phyloP scores from a whole-genome alignment of 768 basidiomycete genomes.

The Russula sp. region DNA sequence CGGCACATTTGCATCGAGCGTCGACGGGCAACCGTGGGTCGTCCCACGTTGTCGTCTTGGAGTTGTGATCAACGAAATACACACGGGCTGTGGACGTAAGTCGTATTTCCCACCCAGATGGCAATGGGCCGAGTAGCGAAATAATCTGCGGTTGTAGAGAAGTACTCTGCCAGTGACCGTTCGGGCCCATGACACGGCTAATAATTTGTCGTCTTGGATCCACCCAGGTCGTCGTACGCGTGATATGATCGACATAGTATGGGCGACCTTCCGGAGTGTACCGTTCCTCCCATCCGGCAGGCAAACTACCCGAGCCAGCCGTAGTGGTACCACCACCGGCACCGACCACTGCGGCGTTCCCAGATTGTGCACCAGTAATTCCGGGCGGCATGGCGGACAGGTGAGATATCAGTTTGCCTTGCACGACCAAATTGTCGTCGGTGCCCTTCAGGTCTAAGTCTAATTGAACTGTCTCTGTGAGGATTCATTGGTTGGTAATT shows the following conservation, averaged over 20 bases:
- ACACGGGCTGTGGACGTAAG: no score
- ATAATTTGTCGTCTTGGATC: slow-evolving; percentile 96
- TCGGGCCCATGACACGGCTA: no score
- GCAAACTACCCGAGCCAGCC: slow-evolving; percentile 82
- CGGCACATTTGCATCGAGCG: no score
- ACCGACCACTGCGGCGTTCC: slow-evolving; percentile 43
- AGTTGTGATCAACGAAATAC: no score
- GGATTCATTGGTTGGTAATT: neutral
- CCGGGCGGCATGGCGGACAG: no score
- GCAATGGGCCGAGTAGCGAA: no score
- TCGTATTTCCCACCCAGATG: no score
- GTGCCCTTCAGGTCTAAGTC: slow-evolving; percentile 96
- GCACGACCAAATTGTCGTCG: slow-evolving; percentile 95
- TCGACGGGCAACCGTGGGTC: no score
- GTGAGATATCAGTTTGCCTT: slow-evolving; percentile 96
- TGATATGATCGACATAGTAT: slow-evolving; percentile 99
- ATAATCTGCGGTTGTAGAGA: no score
- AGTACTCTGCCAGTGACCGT: no score
- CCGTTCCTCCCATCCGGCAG: slow-evolving; percentile 98
- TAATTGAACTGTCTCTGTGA: slow-evolving; percentile 84
- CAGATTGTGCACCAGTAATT: slow-evolving; percentile 54
- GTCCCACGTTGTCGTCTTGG: no score
- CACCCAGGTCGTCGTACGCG: slow-evolving; percentile 99
- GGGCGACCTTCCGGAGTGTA: slow-evolving; percentile 98
- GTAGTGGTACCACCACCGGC: slow-evolving; percentile 55